Evolutionary conservation across 2,329 filamentous ascomycete genomes (phyloP).

Genomic region (Venturia effusa): DNA sequence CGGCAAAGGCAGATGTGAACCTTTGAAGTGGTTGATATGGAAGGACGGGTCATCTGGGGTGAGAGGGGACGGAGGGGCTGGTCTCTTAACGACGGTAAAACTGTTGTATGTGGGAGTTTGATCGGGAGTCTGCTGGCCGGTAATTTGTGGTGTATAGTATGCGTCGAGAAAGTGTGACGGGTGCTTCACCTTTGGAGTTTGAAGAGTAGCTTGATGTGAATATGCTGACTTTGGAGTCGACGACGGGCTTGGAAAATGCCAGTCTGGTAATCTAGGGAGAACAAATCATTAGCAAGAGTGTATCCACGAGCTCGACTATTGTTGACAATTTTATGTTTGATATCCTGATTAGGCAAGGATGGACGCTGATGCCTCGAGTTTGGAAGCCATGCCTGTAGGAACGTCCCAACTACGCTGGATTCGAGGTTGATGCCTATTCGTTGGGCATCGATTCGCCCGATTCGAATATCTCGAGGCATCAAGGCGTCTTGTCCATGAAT

Average conservation of each 20-base stretch:
- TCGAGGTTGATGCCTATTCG: constrained; percentile 3
- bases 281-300: background rate
- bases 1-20: constrained; percentile 43
- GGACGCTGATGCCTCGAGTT: constrained; percentile 7
- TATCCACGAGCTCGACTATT: too few relatives aligned
- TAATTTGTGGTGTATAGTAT: constrained; percentile 34
- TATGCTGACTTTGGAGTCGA: constrained; percentile 35
- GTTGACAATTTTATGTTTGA: background rate
- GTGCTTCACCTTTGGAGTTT: constrained; percentile 34
- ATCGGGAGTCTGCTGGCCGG: constrained; percentile 29
- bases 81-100: constrained; percentile 23
- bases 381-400: background rate
- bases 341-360: background rate
- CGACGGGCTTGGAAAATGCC: constrained; percentile 39
- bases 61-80: constrained; percentile 22
- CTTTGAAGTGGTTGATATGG: constrained; percentile 52
- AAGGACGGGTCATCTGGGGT: constrained; percentile 34
- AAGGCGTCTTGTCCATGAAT: background rate
- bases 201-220: constrained; percentile 29
- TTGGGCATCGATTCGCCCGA: background rate
- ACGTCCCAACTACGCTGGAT: background rate
- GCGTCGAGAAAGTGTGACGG: constrained; percentile 39
- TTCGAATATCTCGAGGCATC: background rate
- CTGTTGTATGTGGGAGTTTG: constrained; percentile 29
- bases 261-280: constrained; percentile 30